Evolutionary conservation across 441 rosid genomes (phyloP), one percentile per base, ranked within the genome.

Genomic region (Populus tomentosa): DNA sequence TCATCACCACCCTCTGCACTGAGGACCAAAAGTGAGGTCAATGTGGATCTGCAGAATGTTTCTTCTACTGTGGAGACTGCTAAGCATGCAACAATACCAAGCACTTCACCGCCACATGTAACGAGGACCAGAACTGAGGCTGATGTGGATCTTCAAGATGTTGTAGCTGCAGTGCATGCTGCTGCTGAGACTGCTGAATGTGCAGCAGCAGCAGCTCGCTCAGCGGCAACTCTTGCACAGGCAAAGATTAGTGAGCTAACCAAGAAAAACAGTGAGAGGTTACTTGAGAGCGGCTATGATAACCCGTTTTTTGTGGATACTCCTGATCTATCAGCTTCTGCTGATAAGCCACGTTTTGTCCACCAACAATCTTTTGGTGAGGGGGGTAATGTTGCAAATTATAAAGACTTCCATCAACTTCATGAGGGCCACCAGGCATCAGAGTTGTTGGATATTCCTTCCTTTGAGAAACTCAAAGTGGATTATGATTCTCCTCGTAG

Each of bases 151-250:
- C 82, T 94, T 78, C 91, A 88, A 82, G 99, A 96, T 78, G 97
- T 96, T 59, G 73, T 96, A 77, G 89, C 85, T 35, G 97, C 98
- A 70, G 98, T 98, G 75, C 94, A 92, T 75, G 84, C 92, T 69
- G 99, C 98, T 80, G 98, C 97, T 66, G 98, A 94, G 64, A 75
- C 86, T 62, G 98, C 99, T 9, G 98, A 96, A 81, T 89, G 88
- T 76, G 98, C 98, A 18, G 99, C 98, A 65, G 86, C 97, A 26
- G 97, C 97, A 10, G 99, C 99, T 62, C 95, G 98, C 72, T 84
- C 96, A 73, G 98, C 92, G 40, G 99, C 99, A 71, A 87, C 90
- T 84, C 95, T 96, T 78, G 98, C 98, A 50, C 98, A 92, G 84
- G 81, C 92, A 72, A 90, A 92, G 89, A 94, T 96, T 81, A 75